Percentiles rank a stretch among this genome's conserved stretches.
phyloP scores from a whole-genome alignment of 2,329 filamentous ascomycete species.

The Fusarium irregulare region DNA sequence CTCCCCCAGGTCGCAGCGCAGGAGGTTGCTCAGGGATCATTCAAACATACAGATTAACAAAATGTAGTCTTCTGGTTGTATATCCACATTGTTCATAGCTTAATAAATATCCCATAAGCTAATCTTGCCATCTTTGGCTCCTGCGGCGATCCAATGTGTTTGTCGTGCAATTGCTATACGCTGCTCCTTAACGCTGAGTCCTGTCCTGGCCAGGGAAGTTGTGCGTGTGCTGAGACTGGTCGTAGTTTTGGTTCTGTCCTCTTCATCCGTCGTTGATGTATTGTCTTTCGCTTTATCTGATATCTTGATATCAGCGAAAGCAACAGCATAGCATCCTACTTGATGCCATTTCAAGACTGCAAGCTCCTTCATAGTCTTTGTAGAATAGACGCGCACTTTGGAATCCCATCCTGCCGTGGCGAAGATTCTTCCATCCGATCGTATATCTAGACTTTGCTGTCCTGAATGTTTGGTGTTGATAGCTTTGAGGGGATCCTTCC shows the following conservation, averaged over 20 bases:
- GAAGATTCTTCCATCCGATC: constrained; percentile 84
- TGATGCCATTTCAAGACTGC: constrained; percentile 96
- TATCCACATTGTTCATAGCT: constrained; percentile 21
- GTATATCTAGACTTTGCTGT: constrained; percentile 82
- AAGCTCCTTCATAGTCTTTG: constrained; percentile 83
- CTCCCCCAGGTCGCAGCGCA: neutral
- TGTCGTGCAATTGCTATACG: constrained; percentile 72
- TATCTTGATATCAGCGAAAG: constrained; percentile 68
- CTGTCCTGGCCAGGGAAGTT: constrained; percentile 10
- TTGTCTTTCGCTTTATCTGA: constrained; percentile 6
- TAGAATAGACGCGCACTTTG: constrained; percentile 81
- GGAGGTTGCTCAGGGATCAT: neutral
- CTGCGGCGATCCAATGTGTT: constrained; percentile 90
- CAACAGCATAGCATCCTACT: constrained; percentile 84
- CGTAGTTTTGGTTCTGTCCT: neutral
- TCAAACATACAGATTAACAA: neutral
- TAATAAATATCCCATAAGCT: constrained; percentile 96
- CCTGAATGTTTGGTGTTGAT: constrained; percentile 88
- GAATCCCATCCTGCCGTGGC: constrained; percentile 95
- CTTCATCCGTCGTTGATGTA: neutral
- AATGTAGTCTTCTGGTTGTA: neutral
- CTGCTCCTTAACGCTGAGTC: constrained; percentile 66
- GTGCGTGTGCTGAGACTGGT: neutral
- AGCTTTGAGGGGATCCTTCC: constrained; percentile 66
- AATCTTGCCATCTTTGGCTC: constrained; percentile 94